Conservation (phyloP, 352 stramenopile species). For the Phytopythium delawarense region DNA sequence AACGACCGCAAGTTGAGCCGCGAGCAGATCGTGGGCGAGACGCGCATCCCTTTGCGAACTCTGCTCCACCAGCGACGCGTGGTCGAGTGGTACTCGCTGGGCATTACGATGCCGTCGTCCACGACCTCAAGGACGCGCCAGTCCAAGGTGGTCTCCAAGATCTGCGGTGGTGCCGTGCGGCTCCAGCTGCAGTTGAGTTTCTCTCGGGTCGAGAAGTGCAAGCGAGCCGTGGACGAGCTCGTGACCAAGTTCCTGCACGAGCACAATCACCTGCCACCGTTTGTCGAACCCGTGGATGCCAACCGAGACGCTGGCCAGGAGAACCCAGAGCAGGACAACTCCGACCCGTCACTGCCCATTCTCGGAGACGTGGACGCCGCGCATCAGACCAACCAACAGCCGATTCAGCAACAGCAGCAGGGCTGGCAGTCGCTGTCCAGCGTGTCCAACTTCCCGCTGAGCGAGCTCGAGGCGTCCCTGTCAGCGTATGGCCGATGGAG, state of each 20-base stretch:
- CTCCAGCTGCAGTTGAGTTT: conserved; percentile 63
- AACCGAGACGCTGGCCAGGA: conserved; percentile 18
- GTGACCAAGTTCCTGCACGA: conserved; percentile 52
- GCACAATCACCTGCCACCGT: conserved; percentile 47
- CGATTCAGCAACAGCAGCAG: neutral
- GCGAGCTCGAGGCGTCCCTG: conserved; percentile 22
- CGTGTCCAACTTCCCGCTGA: conserved; percentile 19
- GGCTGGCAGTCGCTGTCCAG: conserved; percentile 2
- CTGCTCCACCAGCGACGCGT: conserved; percentile 62
- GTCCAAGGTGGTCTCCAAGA: conserved; percentile 16
- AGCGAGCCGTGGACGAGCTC: conserved; percentile 55
- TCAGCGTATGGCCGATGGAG: conserved; percentile 12
- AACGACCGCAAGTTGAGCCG: conserved; percentile 67
- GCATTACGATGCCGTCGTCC: conserved; percentile 19
- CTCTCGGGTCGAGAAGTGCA: conserved; percentile 54
- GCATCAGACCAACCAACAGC: conserved; percentile 6
- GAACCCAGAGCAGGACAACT: conserved; percentile 28
- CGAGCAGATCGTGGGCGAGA: conserved; percentile 68
- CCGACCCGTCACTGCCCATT: conserved; percentile 7
- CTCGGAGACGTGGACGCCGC: conserved; percentile 10
- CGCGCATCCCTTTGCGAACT: conserved; percentile 49
- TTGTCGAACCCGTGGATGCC: conserved; percentile 40
- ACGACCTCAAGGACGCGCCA: neutral
- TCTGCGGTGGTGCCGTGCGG: conserved; percentile 37
- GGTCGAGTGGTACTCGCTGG: conserved; percentile 55